Evolutionary conservation across 148 eudicot genomes (phyloP).

Genomic region (Arbutus unedo): DNA sequence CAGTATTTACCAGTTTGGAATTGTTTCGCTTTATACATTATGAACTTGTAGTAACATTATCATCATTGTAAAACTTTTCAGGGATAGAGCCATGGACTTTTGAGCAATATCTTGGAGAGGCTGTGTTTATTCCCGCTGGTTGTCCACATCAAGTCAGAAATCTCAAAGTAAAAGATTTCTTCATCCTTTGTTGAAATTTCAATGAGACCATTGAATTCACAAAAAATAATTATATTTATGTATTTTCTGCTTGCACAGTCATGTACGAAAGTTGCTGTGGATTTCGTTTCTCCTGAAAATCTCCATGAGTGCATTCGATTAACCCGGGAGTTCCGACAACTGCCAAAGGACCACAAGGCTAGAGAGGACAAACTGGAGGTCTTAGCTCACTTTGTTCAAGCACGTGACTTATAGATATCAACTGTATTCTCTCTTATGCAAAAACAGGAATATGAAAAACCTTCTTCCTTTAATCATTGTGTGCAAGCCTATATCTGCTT

Average conservation of each 20-base stretch:
- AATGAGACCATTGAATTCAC: background rate
- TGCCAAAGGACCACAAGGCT: constrained; percentile 69
- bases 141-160: constrained; percentile 97
- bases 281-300: constrained; percentile 92
- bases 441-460: background rate
- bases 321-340: constrained; percentile 71
- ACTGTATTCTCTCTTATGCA: background rate
- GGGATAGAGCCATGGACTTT: constrained; percentile 92
- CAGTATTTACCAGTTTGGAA: constrained; percentile 15
- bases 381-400: background rate
- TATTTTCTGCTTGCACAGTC: constrained; percentile 39
- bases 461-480: background rate
- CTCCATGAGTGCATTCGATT: constrained; percentile 64
- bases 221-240: background rate
- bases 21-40: background rate
- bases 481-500: background rate
- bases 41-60: background rate
- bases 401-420: background rate
- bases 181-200: background rate
- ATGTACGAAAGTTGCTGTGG: constrained; percentile 88
- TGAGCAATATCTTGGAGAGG: constrained; percentile 84
- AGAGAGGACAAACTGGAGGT: constrained; percentile 97
- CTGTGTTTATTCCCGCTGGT: constrained; percentile 95
- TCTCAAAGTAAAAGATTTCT: constrained; percentile 44
- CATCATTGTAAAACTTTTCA: constrained; percentile 12